Base-by-base conservation (phyloP, 768 basidiomycete species). In the Phaffia tasmanica region DNA sequence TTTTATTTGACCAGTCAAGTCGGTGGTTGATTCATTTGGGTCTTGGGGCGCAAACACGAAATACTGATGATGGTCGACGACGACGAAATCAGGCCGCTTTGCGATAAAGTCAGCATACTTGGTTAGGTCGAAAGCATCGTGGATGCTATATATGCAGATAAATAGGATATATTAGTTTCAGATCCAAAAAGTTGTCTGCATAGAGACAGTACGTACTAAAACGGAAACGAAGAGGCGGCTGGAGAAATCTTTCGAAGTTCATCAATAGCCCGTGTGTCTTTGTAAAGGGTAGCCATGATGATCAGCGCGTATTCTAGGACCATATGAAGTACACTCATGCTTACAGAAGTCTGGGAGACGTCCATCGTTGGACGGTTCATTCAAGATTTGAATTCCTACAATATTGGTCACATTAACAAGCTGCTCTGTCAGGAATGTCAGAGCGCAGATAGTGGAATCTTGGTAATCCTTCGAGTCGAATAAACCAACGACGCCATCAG, bases 1-100 rank as follows among this genome's bases (percentile, higher is more conserved):
- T 50, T 51, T 50, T 19, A 83, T 30, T 73, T 73, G n/a, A 80
- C 72, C 1, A 78, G 77, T 1, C 49, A 48, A 23, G 29, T n/a
- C 19, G 21, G 61, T 58, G 50, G 61, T 65, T 16, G 42, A 46
- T 48, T 65, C 42, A 69, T 70, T 67, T 27, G 62, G 64, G 32
- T 64, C 64, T 47, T 67, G 55, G 57, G 71, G 69, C 30, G 70
- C 74, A 57, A 70, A 66, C 35, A 71, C 58, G 61, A 70, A 72
- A 65, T 63, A 73, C 25, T 73, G 72, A 48, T 67, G 62, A 61
- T 71, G 67, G 57, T 74, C 74, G 32, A 72, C 64, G 29, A 75
- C 78, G 54, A 78, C 73, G 79, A 82, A 72, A 76, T 76, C 73
- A n/a, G 68, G 57, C 61, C 76, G 63, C 16, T 69, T 70, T 23